Evolutionary conservation across 2,329 filamentous ascomycete species (phyloP).

Genomic region (Septoria linicola): DNA sequence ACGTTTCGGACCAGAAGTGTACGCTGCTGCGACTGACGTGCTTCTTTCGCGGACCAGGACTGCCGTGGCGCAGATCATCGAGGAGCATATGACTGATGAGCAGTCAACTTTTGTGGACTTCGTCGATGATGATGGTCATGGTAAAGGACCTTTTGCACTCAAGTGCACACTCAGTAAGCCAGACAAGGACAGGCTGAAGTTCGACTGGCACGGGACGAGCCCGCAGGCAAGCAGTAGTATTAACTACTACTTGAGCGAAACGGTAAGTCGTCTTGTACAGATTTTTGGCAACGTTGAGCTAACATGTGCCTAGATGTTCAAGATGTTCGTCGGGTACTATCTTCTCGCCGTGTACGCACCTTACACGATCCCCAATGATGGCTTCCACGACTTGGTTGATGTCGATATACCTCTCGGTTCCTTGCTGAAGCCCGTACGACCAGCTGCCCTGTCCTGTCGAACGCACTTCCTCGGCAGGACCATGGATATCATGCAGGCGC

Average conservation of each 20-base stretch:
- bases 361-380: constrained; percentile 31
- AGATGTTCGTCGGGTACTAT: constrained; percentile 32
- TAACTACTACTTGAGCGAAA: constrained; percentile 31
- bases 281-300: background rate
- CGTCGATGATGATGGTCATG: constrained; percentile 32
- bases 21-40: constrained; percentile 28
- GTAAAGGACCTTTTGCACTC: constrained; percentile 29
- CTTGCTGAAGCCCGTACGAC: constrained; percentile 30
- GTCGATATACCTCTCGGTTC: constrained; percentile 28
- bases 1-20: constrained; percentile 31
- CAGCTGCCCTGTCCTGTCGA: constrained; percentile 29
- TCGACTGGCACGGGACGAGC: constrained; percentile 31
- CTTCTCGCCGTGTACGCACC: constrained; percentile 28
- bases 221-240: constrained; percentile 32
- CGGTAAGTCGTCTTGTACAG: constrained; percentile 12
- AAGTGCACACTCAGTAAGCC: constrained; percentile 33
- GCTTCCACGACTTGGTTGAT: constrained; percentile 32
- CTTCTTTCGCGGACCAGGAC: constrained; percentile 27
- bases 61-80: constrained; percentile 30
- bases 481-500: constrained; percentile 34
- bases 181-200: constrained; percentile 27
- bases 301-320: constrained; percentile 3
- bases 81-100: constrained; percentile 32
- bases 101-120: constrained; percentile 30
- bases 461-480: constrained; percentile 32